Percentiles rank a stretch among this genome's conserved stretches.
phyloP scores from a whole-genome alignment of 176 grass and related monocot genomes.

The Oryza meyeriana region DNA sequence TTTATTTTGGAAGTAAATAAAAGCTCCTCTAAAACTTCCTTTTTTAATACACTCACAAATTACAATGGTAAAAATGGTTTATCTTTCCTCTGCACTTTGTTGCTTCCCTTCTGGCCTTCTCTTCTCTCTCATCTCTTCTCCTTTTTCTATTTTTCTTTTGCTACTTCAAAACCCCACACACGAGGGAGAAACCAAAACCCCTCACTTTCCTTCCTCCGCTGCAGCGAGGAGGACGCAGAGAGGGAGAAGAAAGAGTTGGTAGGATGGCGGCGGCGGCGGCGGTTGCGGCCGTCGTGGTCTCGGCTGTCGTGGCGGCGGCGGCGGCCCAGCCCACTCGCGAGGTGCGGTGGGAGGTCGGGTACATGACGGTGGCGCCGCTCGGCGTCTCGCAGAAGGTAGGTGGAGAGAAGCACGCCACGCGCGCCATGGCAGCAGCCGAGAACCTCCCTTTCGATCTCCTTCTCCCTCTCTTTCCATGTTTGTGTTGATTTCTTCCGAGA shows the following conservation, averaged over 20 bases:
- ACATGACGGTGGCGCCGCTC: slow-evolving; percentile 72
- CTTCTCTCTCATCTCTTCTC: background rate
- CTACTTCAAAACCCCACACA: slow-evolving; percentile 34
- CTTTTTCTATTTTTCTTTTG: background rate
- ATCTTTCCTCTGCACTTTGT: background rate
- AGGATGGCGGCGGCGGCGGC: background rate
- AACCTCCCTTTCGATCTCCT: background rate
- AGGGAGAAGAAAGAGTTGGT: background rate
- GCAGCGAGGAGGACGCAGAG: background rate
- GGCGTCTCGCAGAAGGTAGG: slow-evolving; percentile 63
- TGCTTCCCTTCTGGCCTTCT: background rate
- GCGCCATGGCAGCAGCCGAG: background rate
- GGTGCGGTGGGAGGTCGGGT: slow-evolving; percentile 67
- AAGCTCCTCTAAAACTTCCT: background rate
- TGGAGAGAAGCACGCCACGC: background rate
- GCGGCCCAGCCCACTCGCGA: slow-evolving; percentile 8
- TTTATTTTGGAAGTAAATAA: slow-evolving; percentile 19
- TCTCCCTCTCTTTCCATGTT: background rate
- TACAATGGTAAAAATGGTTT: background rate
- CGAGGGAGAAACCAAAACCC: slow-evolving; percentile 25
- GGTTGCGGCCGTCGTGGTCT: slow-evolving; percentile 24
- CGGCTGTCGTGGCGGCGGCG: background rate
- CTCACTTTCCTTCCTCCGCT: background rate
- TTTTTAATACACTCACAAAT: background rate
- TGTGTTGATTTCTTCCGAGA: background rate